Evolutionary conservation across 2,329 filamentous ascomycete genomes (phyloP).

Genomic region (Colletotrichum brevisporum): DNA sequence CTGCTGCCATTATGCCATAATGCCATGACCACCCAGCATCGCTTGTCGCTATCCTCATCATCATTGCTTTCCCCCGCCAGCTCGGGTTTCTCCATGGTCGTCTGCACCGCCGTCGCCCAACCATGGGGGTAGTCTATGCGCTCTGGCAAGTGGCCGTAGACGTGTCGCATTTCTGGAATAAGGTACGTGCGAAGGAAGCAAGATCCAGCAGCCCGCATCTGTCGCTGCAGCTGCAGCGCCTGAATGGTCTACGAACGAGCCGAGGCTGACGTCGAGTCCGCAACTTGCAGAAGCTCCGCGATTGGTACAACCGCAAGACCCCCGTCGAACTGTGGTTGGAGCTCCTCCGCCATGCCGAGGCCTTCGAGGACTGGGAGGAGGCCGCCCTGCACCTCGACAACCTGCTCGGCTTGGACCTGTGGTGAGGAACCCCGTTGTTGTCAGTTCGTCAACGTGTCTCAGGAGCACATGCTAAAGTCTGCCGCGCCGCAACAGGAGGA

Average conservation of each 20-base stretch:
- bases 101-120: constrained; percentile 41
- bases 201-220: no score
- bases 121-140: constrained; percentile 60
- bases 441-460: constrained; percentile 17
- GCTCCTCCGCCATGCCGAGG: constrained; percentile 74
- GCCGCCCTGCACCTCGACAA: constrained; percentile 88
- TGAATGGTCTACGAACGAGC: background rate
- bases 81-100: constrained; percentile 38
- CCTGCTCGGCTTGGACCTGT: constrained; percentile 83
- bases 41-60: constrained; percentile 34
- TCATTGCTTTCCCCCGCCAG: constrained; percentile 30
- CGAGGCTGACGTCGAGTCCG: constrained; percentile 24
- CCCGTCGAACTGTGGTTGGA: constrained; percentile 76
- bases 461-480: constrained; percentile 35
- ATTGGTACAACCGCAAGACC: constrained; percentile 77
- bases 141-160: constrained; percentile 73
- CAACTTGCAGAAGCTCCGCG: constrained; percentile 71
- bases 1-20: constrained; percentile 34
- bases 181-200: constrained; percentile 56
- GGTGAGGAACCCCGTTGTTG: constrained; percentile 61
- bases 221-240: constrained; percentile 1
- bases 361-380: constrained; percentile 89
- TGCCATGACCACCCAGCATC: constrained; percentile 33
- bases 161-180: constrained; percentile 74
- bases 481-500: constrained; percentile 71